A percentile compares a stretch with the other conserved stretches of the same genome.
Conservation (phyloP, 768 basidiomycete species). For the Rubroboletus satanas region DNA sequence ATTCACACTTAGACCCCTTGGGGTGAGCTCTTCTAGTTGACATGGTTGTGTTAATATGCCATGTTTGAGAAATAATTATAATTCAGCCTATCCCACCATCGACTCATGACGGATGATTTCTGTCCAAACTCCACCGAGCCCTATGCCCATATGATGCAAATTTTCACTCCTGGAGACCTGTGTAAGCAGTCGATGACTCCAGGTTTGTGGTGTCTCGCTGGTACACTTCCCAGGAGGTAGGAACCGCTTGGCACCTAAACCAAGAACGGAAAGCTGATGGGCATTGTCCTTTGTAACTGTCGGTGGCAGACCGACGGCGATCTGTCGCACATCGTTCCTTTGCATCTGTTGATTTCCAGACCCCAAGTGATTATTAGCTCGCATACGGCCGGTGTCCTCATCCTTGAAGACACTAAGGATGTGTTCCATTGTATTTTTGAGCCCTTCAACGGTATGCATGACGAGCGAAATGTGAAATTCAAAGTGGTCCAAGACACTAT, state of each 20-base stretch:
- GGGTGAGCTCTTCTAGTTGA: constrained; percentile 17
- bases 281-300: not conserved
- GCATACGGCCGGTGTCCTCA: not conserved
- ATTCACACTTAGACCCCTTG: not conserved
- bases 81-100: not conserved
- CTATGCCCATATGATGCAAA: constrained; percentile 40
- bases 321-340: not conserved
- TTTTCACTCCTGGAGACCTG: constrained; percentile 34
- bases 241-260: constrained; percentile 41
- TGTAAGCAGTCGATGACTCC: constrained; percentile 38
- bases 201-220: constrained; percentile 36
- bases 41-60: constrained; percentile 10
- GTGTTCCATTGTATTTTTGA: not conserved
- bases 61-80: constrained; percentile 3
- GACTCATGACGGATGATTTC: not conserved
- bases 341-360: not conserved
- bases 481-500: not conserved
- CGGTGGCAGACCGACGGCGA: not conserved
- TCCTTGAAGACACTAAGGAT: not conserved
- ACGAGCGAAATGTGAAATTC: not conserved
- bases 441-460: not conserved
- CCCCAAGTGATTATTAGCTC: not conserved
- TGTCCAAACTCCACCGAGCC: not conserved
- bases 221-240: constrained; percentile 40
- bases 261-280: constrained; percentile 66